Evolutionary conservation across 1,284 basidiomycete species (phyloP).

Genomic region (Rhodotorula sp.): DNA sequence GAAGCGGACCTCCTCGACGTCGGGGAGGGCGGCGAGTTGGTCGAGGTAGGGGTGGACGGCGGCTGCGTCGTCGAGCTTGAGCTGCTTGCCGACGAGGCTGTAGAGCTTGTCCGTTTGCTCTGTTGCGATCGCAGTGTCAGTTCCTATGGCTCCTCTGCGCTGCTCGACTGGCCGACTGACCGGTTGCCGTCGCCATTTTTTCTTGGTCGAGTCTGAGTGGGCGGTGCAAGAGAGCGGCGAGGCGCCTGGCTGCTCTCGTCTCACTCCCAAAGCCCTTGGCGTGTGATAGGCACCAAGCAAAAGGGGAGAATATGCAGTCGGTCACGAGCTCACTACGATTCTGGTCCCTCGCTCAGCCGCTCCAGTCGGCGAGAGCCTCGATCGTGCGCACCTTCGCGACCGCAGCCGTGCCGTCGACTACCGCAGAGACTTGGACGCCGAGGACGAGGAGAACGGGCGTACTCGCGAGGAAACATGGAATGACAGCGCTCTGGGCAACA

Average conservation of each 20-base stretch:
- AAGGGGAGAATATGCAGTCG: neutral
- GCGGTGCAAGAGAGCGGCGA: neutral
- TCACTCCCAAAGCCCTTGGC: neutral
- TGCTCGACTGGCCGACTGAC: slow-evolving; percentile 1
- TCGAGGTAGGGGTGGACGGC: slow-evolving; percentile 78
- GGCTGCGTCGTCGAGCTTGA: slow-evolving; percentile 76
- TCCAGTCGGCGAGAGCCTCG: slow-evolving; percentile 5
- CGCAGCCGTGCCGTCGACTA: slow-evolving; percentile 1
- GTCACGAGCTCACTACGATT: slow-evolving; percentile 2
- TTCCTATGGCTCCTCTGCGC: neutral
- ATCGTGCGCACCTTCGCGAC: slow-evolving; percentile 22
- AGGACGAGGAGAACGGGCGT: slow-evolving; percentile 86
- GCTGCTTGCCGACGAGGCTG: slow-evolving; percentile 68
- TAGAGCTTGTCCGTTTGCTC: slow-evolving; percentile 46
- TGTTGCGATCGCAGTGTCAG: neutral
- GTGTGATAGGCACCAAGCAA: neutral
- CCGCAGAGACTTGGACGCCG: slow-evolving; percentile 65
- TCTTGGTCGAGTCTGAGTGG: neutral
- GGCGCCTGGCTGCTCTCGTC: neutral
- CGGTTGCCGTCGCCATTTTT: slow-evolving; percentile 8
- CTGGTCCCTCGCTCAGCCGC: slow-evolving; percentile 12
- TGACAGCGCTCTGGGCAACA: slow-evolving; percentile 90
- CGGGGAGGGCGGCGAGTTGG: slow-evolving; percentile 61
- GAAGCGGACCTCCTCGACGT: slow-evolving; percentile 77
- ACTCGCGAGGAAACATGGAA: slow-evolving; percentile 91